Evolutionary conservation across 768 basidiomycete genomes (phyloP), one percentile per base, ranked within the genome.

Genomic region (Cubamyces sp.): DNA sequence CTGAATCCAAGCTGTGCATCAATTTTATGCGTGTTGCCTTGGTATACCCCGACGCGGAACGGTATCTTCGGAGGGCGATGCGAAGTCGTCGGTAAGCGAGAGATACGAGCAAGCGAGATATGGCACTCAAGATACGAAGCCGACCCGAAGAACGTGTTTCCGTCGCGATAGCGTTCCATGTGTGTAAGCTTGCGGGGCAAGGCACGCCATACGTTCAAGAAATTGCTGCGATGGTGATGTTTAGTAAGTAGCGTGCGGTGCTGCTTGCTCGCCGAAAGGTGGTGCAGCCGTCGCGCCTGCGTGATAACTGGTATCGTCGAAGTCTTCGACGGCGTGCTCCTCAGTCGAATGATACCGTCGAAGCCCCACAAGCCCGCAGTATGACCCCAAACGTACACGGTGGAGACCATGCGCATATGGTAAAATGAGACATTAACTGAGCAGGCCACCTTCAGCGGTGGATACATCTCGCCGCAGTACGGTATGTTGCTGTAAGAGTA

Each of bases 41-140:
- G 34, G 4, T 34, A 34, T 34, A 11, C 9, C 34, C 34, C 34
- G 34, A 34, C 34, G 34, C 34, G 34, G 34, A 52, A 39, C 52
- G 60, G 60, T 52, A 61, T 54, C 60, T 54, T 59, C 49, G 49
- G 21, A 26, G 14, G 21, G 25, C 25, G 57, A 41, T 51, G n/a
- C 14, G 25, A n/a, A 50, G 57, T 28, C 50, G 41, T 23, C 26
- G 25, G 15, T 26, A 49, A 34, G 40, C 55, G 55, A 46, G 4
- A 34, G 43, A 47, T 23, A 56, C 52, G 52, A 54, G 30, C 30
- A 50, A 37, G 23, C 48, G 48, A 34, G 34, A 34, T 34, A 34
- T 34, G 34, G 34, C 11, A 11, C 34, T n/a, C 51, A 16, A 41
- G 52, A 54, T 54, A 54, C 52, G 52, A 26, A 12, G 51, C 21